These are phyloP conservation scores for Pythium periplocum DNA, from an alignment of 352 stramenopile species.

Conservation along the genomic window DNA sequence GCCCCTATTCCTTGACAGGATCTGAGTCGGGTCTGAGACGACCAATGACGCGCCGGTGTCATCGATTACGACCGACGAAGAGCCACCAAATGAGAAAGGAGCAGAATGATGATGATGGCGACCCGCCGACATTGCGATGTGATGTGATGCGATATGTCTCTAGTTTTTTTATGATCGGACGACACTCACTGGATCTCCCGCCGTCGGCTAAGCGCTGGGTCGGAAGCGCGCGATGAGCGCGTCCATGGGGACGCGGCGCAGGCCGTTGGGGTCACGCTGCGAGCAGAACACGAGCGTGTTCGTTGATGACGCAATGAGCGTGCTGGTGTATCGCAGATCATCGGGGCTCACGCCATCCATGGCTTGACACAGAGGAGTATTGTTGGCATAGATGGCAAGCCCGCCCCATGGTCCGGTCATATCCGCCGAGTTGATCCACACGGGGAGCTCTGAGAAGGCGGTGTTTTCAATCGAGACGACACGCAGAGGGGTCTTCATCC, in stretches of 20 bases:
- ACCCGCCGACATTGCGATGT: too few species aligned
- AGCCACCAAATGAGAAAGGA: too few species aligned
- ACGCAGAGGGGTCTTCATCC: constrained; percentile 3
- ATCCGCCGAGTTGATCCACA: constrained; percentile 2
- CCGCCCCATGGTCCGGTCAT: too few species aligned
- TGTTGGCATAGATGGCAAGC: constrained; percentile 25
- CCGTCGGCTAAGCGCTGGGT: not conserved
- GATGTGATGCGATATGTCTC: too few species aligned
- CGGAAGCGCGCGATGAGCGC: constrained; percentile 18
- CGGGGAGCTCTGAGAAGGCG: constrained; percentile 11
- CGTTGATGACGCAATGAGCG: not conserved
- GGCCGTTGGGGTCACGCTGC: constrained; percentile 21
- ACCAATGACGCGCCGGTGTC: too few species aligned
- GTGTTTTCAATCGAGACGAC: constrained; percentile 29
- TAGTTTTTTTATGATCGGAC: too few species aligned
- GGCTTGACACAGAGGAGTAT: constrained; percentile 24
- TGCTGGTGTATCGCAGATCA: constrained; percentile 1
- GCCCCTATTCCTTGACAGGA: too few species aligned
- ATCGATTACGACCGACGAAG: too few species aligned
- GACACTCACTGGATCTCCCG: too few species aligned
- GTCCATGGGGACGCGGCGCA: constrained; percentile 21
- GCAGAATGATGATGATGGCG: too few species aligned
- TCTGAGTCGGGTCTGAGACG: too few species aligned
- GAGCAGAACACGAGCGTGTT: constrained; percentile 15
- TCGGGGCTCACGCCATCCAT: constrained; percentile 5